Base-by-base conservation (phyloP, 1,284 basidiomycete species). In the Fereydounia khargensis region DNA sequence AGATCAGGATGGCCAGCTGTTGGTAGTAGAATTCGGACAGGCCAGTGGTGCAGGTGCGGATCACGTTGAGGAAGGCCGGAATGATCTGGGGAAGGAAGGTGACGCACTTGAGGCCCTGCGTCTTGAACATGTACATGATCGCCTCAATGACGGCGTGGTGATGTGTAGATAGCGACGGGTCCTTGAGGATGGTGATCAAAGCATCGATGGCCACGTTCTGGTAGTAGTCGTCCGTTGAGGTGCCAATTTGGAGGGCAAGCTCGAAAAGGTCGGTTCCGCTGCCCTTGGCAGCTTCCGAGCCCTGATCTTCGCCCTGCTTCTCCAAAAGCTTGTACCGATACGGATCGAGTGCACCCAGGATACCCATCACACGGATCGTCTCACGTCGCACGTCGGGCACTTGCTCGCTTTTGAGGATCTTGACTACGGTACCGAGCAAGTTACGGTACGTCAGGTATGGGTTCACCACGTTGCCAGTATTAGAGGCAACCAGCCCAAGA, bases 41-140 rank as follows among this genome's bases (percentile, higher is more conserved):
- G 24, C 91, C 86, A 0, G 86, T 25, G 76, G 79, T 36, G 89
- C 89, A 31, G 82, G 85, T 73, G 21, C 88, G 84, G 21, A 94
- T 90, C 25, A 97, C 94, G 35, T 83, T 80, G 20, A 95, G 84
- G 78, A 98, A 96, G 0, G 92, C 95, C 1, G 95, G 95, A 28
- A 99, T 87, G 68, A 99, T 96, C 88, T 96, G 70, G 34, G 94
- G 90, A 25, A 98, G 79, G 79, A 96, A 98, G 4, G 89, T 85
- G 22, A 96, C 92, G 76, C 92, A 97, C 80, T 92, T 91, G 68
- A 98, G 79, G 7, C 95, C 90, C 75, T 98, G 91, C 0, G 92
- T 97, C 77, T 94, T 91, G 83, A 98, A 98, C 58, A 99, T 97
- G 51, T 92, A 89, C 90, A 98, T 98, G 69, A 99, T 88, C 2